A percentile compares a stretch with the other conserved stretches of the same genome.
Conservation (phyloP, 139 green algal genomes). For the Chlorella sp. region DNA sequence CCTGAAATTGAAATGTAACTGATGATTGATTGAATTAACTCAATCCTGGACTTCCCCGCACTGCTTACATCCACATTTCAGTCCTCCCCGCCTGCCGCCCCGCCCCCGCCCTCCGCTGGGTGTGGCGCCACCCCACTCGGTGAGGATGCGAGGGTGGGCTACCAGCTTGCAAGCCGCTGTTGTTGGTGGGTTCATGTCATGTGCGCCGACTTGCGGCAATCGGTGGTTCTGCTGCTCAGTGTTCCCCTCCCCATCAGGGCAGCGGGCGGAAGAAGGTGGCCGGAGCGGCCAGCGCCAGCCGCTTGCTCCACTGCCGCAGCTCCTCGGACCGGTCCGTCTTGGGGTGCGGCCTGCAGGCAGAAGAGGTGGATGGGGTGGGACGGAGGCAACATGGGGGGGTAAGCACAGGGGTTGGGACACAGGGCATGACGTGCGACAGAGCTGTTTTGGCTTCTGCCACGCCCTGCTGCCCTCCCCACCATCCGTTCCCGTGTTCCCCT, state of each 20-base stretch:
- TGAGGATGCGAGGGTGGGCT: too few species aligned
- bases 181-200: too few species aligned
- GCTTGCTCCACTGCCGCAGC: slow-evolving; percentile 52
- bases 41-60: too few species aligned
- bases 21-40: too few species aligned
- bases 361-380: not conserved
- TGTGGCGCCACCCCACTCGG: too few species aligned
- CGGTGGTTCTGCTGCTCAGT: too few species aligned
- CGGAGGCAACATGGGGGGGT: not conserved
- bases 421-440: not conserved
- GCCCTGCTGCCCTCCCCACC: not conserved
- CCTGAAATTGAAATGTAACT: too few species aligned
- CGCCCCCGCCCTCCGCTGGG: too few species aligned
- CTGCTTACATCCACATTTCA: too few species aligned
- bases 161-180: too few species aligned
- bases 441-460: not conserved
- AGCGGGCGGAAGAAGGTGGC: slow-evolving; percentile 39
- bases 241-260: not conserved
- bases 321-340: not conserved
- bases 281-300: slow-evolving; percentile 38
- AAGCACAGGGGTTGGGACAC: not conserved
- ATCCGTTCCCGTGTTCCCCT: not conserved
- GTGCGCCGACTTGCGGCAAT: too few species aligned
- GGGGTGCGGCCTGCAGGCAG: not conserved
- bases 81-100: too few species aligned